Evolutionary conservation across 208 protist species (phyloP).

Genomic region (Leishmania tarentolae): DNA sequence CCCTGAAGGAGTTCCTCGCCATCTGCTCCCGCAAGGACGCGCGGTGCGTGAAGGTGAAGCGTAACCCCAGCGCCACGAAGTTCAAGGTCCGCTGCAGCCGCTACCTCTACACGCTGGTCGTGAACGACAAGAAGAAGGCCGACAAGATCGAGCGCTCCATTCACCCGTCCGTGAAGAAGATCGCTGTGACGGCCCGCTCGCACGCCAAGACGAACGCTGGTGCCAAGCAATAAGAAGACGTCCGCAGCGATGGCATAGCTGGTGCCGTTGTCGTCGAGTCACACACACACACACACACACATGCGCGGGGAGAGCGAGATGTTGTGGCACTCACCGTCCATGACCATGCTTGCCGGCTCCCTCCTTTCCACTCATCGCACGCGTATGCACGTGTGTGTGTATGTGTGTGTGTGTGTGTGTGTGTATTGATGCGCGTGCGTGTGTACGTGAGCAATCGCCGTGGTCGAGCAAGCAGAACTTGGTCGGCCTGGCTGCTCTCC

Average conservation of each 20-base stretch:
- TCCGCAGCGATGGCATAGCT: not conserved
- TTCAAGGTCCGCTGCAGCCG: slow-evolving; percentile 95
- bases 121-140: slow-evolving; percentile 92
- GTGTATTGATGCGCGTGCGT: no score
- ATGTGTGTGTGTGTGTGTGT: no score
- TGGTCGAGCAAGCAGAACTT: not conserved
- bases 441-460: no score
- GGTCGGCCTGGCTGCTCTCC: not conserved
- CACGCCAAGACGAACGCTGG: slow-evolving; percentile 87
- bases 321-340: not conserved
- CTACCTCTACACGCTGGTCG: slow-evolving; percentile 93
- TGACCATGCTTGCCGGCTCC: not conserved
- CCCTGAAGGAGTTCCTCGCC: slow-evolving; percentile 93
- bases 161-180: slow-evolving; percentile 90
- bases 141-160: slow-evolving; percentile 93
- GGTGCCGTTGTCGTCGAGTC: not conserved
- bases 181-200: slow-evolving; percentile 79
- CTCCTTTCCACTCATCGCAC: not conserved
- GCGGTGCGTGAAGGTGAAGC: slow-evolving; percentile 93
- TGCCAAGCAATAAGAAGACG: slow-evolving; percentile 50
- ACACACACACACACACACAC: not conserved
- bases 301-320: not conserved
- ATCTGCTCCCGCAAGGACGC: slow-evolving; percentile 93
- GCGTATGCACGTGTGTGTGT: no score
- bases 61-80: slow-evolving; percentile 89